Conservation (phyloP, 768 basidiomycete genomes). For the Austroboletus eburneus region DNA sequence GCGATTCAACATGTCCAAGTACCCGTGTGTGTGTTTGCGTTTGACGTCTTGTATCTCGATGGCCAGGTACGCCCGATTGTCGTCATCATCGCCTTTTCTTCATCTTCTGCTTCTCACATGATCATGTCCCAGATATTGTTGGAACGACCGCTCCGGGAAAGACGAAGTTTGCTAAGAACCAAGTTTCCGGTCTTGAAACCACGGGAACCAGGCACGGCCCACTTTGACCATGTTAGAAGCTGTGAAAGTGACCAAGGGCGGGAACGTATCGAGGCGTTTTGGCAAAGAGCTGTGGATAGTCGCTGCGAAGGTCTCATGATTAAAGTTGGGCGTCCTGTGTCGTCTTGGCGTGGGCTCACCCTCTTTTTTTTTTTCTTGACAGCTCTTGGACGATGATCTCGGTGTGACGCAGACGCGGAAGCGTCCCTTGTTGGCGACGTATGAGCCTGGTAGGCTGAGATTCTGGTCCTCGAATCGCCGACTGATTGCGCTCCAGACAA, state of each 20-base stretch:
- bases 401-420: conserved; percentile 39
- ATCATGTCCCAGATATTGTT: conserved; percentile 37
- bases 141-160: conserved; percentile 60
- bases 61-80: conserved; percentile 72
- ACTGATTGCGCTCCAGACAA: conserved; percentile 49
- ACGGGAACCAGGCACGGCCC: conserved; percentile 45
- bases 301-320: conserved; percentile 94
- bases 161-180: conserved; percentile 60
- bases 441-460: conserved; percentile 58
- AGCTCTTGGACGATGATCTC: conserved; percentile 65
- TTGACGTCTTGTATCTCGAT: conserved; percentile 87
- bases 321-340: conserved; percentile 49
- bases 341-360: conserved; percentile 2
- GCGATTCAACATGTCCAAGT: conserved; percentile 69
- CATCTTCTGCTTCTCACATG: background rate
- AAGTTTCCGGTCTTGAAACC: conserved; percentile 55
- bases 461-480: background rate
- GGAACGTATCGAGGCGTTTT: conserved; percentile 68
- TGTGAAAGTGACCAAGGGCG: conserved; percentile 61
- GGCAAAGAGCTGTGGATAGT: conserved; percentile 68
- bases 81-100: background rate
- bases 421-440: conserved; percentile 78
- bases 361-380: conserved; percentile 1
- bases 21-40: conserved; percentile 78
- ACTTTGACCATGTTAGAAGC: conserved; percentile 70